phyloP scores from a whole-genome alignment of 495 filamentous ascomycete genomes.

The Hypoxylon crocopeplum region DNA sequence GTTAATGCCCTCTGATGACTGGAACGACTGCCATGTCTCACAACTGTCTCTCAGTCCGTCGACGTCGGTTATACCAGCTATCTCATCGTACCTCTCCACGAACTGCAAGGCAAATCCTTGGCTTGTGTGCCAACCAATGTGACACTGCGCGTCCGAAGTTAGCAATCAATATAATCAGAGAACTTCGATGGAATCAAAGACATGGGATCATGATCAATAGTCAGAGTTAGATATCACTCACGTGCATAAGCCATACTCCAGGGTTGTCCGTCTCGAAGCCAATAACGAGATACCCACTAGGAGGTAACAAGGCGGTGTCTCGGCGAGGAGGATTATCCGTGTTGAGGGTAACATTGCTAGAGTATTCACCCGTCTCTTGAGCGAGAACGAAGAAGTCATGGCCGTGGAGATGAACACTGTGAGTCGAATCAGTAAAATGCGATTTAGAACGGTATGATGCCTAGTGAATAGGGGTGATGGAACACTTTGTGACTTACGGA shows the following conservation, averaged over 20 bases:
- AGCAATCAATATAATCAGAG: not conserved
- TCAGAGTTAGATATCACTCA: too few relatives aligned
- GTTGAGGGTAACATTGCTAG: constrained; percentile 45
- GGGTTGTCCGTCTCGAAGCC: constrained; percentile 66
- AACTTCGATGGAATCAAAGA: too few relatives aligned
- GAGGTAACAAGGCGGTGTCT: constrained; percentile 64
- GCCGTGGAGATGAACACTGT: constrained; percentile 63
- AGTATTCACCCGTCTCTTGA: constrained; percentile 40
- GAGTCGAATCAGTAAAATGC: constrained; percentile 36
- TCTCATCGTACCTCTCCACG: constrained; percentile 51
- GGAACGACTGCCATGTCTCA: constrained; percentile 50
- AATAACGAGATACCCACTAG: constrained; percentile 54
- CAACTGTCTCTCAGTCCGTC: constrained; percentile 47
- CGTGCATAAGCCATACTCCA: constrained; percentile 60
- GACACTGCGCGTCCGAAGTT: constrained; percentile 23
- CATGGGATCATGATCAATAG: too few relatives aligned
- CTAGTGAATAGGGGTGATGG: too few relatives aligned
- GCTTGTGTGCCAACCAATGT: constrained; percentile 60
- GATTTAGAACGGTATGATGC: too few relatives aligned
- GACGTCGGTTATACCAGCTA: constrained; percentile 45
- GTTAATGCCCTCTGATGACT: constrained; percentile 28
- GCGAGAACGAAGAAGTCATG: constrained; percentile 65
- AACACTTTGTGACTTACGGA: constrained; percentile 24
- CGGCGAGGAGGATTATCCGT: constrained; percentile 59
- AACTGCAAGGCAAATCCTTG: constrained; percentile 59